phyloP scores from a whole-genome alignment of 176 grass and related monocot species.

The Carex littledalei region DNA sequence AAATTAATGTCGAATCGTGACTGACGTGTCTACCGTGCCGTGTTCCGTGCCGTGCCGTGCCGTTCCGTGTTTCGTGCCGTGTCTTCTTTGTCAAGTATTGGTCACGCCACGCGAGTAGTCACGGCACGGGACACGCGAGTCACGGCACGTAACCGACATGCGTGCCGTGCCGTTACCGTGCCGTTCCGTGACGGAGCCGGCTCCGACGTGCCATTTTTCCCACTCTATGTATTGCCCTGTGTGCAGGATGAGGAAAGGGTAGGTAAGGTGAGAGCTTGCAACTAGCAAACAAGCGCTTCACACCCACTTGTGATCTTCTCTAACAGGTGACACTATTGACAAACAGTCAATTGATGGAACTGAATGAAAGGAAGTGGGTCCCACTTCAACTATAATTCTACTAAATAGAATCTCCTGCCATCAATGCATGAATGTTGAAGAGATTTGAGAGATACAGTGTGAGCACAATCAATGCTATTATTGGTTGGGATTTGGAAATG shows the following conservation, averaged over 20 bases:
- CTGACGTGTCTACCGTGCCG: no score
- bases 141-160: no score
- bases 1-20: no score
- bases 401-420: neutral
- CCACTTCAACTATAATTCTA: slow-evolving; percentile 8
- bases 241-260: neutral
- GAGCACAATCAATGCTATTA: neutral
- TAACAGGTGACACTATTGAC: slow-evolving; percentile 4
- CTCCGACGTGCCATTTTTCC: no score
- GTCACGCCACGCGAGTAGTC: no score
- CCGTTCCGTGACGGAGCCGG: no score
- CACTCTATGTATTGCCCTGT: no score
- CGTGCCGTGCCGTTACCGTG: no score
- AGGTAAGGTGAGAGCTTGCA: neutral
- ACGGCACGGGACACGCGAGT: no score
- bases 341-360: slow-evolving; percentile 28
- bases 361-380: slow-evolving; percentile 6
- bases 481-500: neutral
- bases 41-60: no score
- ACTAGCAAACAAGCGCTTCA: slow-evolving; percentile 20
- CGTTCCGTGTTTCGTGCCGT: no score
- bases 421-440: slow-evolving; percentile 3
- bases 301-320: slow-evolving; percentile 17
- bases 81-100: no score
- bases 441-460: neutral